Base-by-base conservation (phyloP, 176 grass and related monocot species). In the Saccharum spontaneum region DNA sequence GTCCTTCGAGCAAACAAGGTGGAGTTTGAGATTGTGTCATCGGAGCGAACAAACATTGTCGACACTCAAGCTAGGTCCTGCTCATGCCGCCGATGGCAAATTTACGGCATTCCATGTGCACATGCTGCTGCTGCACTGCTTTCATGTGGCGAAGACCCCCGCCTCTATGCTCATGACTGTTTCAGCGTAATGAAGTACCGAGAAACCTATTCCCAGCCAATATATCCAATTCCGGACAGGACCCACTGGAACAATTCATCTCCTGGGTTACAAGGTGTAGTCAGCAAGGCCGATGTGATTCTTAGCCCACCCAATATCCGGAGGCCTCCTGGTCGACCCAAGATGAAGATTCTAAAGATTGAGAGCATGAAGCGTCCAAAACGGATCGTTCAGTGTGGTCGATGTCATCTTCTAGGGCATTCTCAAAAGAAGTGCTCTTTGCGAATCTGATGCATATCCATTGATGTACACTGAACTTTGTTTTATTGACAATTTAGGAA, bases 1-100 rank as follows among this genome's bases (percentile, higher is more conserved):
- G 97, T 98, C 73, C 92, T 98, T 38, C 84, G 93, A 87, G 97
- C 97, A 78, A 98, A 98, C 83, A 98, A 96, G 85, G 97, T 98
- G 60, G 97, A 98, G 84, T 98, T 98, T 89, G 97, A 98, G 80
- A 96, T 98, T 2, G 97, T 98, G 60, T 98, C 97, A 44, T 89
- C 89, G 10, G 97, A 98, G 86, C 77, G 93, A 84, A 98, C 97
- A 73, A 98, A 98, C 75, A 98, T 98, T 79, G 97, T 98, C 62
- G 93, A 96, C 87, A 96, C 94, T 66, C 90, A 98, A 73, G 73
- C 77, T 14, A 90, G 93, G 77, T 84, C 79, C 82, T 98, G 97
- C 69, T 94, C 97, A 3, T 98, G 97, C 54, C 89, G 88, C 43
- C 89, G 97, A 52, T 98, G 93, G 97, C 97, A 98, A 87, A 89